A percentile compares a stretch with the other conserved stretches of the same genome.
phyloP scores from a whole-genome alignment of 768 basidiomycete genomes.

The Dentipellis sp. region DNA sequence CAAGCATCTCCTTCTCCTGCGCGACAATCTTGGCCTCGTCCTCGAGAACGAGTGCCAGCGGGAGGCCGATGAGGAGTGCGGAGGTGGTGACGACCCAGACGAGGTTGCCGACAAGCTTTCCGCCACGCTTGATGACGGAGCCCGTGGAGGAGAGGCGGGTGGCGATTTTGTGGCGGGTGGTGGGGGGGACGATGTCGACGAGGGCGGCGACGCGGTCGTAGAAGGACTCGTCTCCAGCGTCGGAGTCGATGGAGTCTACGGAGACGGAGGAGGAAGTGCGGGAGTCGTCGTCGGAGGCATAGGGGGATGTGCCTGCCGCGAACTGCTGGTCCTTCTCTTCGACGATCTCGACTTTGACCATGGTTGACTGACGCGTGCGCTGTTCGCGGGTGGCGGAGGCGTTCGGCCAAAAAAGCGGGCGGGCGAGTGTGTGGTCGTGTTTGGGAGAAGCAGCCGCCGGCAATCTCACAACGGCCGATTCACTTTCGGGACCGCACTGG shows the following conservation, averaged over 20 bases:
- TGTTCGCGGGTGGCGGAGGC: conserved; percentile 2
- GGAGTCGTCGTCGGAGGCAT: conserved; percentile 66
- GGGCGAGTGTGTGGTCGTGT: background rate
- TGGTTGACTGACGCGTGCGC: conserved; percentile 25
- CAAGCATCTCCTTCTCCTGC: conserved; percentile 90
- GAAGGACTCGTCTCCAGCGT: conserved; percentile 72
- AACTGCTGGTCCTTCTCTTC: conserved; percentile 65
- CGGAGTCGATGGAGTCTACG: conserved; percentile 74
- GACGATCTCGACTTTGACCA: conserved; percentile 93
- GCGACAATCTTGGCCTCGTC: conserved; percentile 92
- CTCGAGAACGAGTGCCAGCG: conserved; percentile 87
- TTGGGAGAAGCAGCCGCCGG: background rate
- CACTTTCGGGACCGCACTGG: background rate
- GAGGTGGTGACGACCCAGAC: conserved; percentile 95
- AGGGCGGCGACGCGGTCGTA: conserved; percentile 85
- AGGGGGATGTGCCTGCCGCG: conserved; percentile 47
- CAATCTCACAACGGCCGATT: background rate
- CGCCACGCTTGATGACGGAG: conserved; percentile 53
- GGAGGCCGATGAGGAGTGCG: conserved; percentile 87
- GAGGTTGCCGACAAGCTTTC: conserved; percentile 74
- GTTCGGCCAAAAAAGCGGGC: conserved; percentile 3
- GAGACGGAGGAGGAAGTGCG: conserved; percentile 62
- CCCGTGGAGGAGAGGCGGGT: conserved; percentile 52
- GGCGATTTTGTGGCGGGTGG: conserved; percentile 71
- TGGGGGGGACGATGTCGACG: conserved; percentile 91